phyloP scores from a whole-genome alignment of 2,329 filamentous ascomycete species.

The Fusarium denticulatum region DNA sequence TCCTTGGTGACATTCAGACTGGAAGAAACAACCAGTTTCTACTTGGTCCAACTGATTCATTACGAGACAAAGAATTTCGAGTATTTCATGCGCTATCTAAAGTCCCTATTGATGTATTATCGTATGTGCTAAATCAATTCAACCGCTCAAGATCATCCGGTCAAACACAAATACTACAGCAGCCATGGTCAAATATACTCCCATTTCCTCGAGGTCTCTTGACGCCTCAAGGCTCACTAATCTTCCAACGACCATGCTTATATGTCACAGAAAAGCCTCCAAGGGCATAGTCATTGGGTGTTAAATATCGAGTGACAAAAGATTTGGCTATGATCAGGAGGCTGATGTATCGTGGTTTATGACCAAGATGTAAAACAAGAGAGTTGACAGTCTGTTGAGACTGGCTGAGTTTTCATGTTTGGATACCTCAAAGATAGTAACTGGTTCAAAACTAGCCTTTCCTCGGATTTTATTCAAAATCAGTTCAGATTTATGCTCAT shows the following conservation, averaged over 20 bases:
- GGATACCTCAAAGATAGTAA: fast-evolving
- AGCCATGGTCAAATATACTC: background rate
- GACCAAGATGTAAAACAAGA: background rate
- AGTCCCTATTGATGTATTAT: background rate
- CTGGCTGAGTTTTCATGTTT: background rate
- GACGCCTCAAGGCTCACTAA: background rate
- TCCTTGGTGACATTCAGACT: background rate
- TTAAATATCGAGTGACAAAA: background rate
- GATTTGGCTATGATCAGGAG: background rate
- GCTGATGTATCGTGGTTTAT: background rate
- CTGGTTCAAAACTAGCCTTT: fast-evolving
- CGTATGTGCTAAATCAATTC: background rate
- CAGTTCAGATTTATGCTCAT: background rate
- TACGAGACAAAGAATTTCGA: background rate
- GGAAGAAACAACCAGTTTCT: background rate
- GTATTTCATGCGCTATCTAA: fast-evolving
- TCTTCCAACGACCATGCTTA: background rate
- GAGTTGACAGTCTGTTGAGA: fast-evolving
- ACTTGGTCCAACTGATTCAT: background rate
- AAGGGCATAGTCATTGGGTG: background rate
- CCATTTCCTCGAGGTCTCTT: background rate
- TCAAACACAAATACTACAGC: background rate
- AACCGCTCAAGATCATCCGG: background rate
- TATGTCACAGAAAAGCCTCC: background rate
- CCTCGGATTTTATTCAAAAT: fast-evolving